Conservation (phyloP, 345 rosid genomes). For the Firmiana major region DNA sequence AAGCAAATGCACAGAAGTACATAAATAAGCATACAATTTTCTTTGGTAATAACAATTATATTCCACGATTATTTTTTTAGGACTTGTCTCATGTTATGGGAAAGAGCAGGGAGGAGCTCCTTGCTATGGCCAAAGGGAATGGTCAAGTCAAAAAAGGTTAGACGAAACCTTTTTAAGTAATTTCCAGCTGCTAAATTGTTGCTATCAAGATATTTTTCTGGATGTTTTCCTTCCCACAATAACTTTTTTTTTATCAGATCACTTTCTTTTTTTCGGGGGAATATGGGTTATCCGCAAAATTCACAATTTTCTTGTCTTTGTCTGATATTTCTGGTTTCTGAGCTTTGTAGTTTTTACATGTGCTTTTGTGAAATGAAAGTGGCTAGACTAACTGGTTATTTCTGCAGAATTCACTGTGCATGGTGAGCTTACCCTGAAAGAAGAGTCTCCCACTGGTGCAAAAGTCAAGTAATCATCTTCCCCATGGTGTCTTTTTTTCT, state of each 20-base stretch:
- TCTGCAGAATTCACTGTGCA: slow-evolving; percentile 43
- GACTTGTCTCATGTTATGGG: slow-evolving; percentile 86
- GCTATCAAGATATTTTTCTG: background rate
- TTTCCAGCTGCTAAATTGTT: background rate
- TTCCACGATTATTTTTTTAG: slow-evolving; percentile 28
- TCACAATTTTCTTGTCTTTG: background rate
- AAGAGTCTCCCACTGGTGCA: slow-evolving; percentile 43
- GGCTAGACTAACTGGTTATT: slow-evolving; percentile 13
- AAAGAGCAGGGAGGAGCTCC: slow-evolving; percentile 85
- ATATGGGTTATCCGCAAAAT: background rate
- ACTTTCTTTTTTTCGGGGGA: background rate
- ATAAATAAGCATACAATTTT: background rate
- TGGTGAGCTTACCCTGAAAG: slow-evolving; percentile 44
- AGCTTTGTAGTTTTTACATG: background rate
- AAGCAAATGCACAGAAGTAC: background rate
- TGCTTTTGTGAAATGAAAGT: background rate
- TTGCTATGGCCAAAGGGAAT: slow-evolving; percentile 71
- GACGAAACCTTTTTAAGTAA: slow-evolving; percentile 7
- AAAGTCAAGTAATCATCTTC: slow-evolving; percentile 50
- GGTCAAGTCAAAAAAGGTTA: slow-evolving; percentile 54
- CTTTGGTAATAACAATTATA: slow-evolving; percentile 2
- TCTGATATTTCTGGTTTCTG: background rate
- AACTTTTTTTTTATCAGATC: background rate
- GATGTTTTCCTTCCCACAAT: background rate
- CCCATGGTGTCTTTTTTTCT: background rate